Evolutionary conservation across 192 early-diverging fungal genomes (phyloP).

Genomic region (Backusella mclennaniae): DNA sequence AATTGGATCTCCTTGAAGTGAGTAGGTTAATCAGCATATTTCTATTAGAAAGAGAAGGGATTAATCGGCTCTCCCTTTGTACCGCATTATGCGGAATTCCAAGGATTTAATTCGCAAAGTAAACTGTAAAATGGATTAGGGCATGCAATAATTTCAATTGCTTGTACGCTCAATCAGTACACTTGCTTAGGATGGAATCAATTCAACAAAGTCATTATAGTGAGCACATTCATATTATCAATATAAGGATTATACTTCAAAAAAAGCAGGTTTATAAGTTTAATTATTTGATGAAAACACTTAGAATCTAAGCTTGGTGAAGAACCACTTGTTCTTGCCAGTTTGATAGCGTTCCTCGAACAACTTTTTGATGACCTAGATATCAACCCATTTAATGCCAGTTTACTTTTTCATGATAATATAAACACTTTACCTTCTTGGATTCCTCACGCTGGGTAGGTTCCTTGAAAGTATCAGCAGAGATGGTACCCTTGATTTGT

Average conservation of each 20-base stretch:
- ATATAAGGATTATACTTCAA: background rate
- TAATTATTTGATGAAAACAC: background rate
- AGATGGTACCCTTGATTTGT: slow-evolving; percentile 84
- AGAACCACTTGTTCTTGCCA: slow-evolving; percentile 99
- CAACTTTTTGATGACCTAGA: slow-evolving; percentile 82
- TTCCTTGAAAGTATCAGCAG: slow-evolving; percentile 91
- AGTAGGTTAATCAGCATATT: no score
- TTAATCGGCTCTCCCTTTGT: no score
- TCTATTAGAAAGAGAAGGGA: no score
- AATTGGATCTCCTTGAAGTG: no score
- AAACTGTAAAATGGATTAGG: no score
- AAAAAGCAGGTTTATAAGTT: slow-evolving; percentile 2
- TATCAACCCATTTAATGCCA: background rate
- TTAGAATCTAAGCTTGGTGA: slow-evolving; percentile 97
- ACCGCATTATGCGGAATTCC: no score
- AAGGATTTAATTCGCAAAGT: no score
- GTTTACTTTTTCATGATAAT: no score
- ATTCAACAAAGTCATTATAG: no score
- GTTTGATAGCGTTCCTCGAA: slow-evolving; percentile 96
- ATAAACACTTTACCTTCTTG: slow-evolving; percentile 63
- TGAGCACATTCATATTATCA: background rate
- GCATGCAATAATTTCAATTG: no score
- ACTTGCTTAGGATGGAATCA: no score
- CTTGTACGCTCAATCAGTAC: no score
- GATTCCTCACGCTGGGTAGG: slow-evolving; percentile 85